Percentiles rank a stretch among this genome's conserved stretches.
phyloP scores from a whole-genome alignment of 495 filamentous ascomycete species.

The Diplogelasinospora grovesii region DNA sequence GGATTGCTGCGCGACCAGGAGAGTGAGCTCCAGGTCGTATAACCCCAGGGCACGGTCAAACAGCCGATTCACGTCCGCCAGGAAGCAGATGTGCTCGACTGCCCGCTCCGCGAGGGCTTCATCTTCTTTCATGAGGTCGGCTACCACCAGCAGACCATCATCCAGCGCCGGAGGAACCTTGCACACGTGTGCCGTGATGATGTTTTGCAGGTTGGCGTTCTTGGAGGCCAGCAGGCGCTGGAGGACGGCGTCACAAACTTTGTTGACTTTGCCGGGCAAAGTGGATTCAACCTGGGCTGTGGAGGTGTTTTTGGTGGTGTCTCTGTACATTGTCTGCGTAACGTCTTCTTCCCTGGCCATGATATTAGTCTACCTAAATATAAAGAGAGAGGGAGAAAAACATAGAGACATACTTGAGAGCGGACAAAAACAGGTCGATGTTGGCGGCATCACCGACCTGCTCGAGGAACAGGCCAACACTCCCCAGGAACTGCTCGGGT shows the following conservation, averaged over 20 bases:
- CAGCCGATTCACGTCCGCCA: slow-evolving; percentile 87
- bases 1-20: slow-evolving; percentile 89
- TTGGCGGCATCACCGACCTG: slow-evolving; percentile 80
- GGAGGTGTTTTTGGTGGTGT: too few species aligned
- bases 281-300: too few species aligned
- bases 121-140: slow-evolving; percentile 60
- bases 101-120: slow-evolving; percentile 70
- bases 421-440: slow-evolving; percentile 88
- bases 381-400: too few species aligned
- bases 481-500: slow-evolving; percentile 72
- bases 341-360: slow-evolving; percentile 81
- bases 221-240: slow-evolving; percentile 54
- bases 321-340: slow-evolving; percentile 85
- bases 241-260: slow-evolving; percentile 82
- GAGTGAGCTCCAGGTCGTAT: slow-evolving; percentile 82
- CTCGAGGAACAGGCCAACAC: slow-evolving; percentile 69
- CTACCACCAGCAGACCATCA: slow-evolving; percentile 72
- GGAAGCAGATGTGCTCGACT: slow-evolving; percentile 93
- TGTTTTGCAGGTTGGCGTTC: slow-evolving; percentile 75
- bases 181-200: slow-evolving; percentile 91
- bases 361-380: background rate
- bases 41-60: slow-evolving; percentile 86
- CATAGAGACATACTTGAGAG: slow-evolving; percentile 58
- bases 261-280: slow-evolving; percentile 70
- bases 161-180: slow-evolving; percentile 86